These are phyloP conservation scores for Diutina sp. DNA, from an alignment of 1,139 yeast species.

Conservation along the genomic window DNA sequence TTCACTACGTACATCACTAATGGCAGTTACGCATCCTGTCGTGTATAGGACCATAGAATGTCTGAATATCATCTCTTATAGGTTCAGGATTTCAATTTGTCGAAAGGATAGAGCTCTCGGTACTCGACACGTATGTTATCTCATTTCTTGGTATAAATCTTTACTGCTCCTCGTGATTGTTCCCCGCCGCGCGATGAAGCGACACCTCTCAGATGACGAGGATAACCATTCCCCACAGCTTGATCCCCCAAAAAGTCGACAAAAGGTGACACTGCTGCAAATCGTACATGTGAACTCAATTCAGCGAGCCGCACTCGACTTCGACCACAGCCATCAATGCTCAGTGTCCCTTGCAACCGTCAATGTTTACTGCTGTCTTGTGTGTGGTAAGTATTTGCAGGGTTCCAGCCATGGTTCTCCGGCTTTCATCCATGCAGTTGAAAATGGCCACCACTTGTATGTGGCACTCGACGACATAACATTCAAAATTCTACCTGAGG, in stretches of 20 bases:
- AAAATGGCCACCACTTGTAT: constrained; percentile 50
- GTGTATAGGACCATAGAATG: not conserved
- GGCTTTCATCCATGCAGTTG: constrained; percentile 57
- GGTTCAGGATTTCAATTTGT: not conserved
- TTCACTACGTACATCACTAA: not conserved
- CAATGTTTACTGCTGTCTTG: constrained; percentile 60
- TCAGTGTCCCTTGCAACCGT: constrained; percentile 45
- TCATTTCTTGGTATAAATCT: not conserved
- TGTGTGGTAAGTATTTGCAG: constrained; percentile 63
- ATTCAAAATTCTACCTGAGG: constrained; percentile 52
- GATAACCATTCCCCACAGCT: constrained; percentile 2
- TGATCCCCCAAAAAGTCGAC: constrained; percentile 2
- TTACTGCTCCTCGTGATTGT: not conserved
- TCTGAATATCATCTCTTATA: not conserved
- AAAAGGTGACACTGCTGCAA: constrained; percentile 8
- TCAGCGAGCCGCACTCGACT: constrained; percentile 43
- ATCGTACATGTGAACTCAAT: constrained; percentile 34
- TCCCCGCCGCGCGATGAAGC: not conserved
- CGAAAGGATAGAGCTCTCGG: too few species aligned
- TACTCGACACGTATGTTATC: too few species aligned
- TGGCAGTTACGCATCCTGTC: not conserved
- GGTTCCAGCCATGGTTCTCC: constrained; percentile 54
- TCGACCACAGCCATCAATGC: constrained; percentile 61
- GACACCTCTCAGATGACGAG: not conserved
- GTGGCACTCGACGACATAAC: constrained; percentile 38